Conservation (phyloP, 1,284 basidiomycete genomes). For the Mycosarcoma maydis region DNA sequence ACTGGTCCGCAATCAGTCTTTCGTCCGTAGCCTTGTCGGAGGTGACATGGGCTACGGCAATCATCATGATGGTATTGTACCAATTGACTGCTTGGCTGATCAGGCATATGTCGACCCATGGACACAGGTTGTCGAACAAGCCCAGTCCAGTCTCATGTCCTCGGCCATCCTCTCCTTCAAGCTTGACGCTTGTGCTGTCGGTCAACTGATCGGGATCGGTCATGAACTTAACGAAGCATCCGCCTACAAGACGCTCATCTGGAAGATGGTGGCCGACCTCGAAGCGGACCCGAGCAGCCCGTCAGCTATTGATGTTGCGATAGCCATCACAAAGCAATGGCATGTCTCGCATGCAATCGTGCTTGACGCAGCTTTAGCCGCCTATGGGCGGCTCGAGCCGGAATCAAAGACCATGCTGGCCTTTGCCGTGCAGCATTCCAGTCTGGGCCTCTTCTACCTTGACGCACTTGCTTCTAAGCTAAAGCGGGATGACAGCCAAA, state of each 20-base stretch:
- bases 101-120: neutral
- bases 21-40: neutral
- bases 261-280: constrained; percentile 4
- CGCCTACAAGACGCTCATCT: constrained; percentile 8
- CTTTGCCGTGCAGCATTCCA: constrained; percentile 8
- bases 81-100: neutral
- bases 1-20: constrained; percentile 1
- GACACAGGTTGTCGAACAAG: constrained; percentile 2
- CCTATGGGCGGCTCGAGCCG: constrained; percentile 1
- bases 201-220: neutral
- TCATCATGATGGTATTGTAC: neutral
- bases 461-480: constrained; percentile 1
- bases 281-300: neutral
- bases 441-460: constrained; percentile 8
- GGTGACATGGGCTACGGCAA: neutral
- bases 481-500: neutral
- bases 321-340: constrained; percentile 8
- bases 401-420: constrained; percentile 6
- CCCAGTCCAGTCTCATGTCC: constrained; percentile 2
- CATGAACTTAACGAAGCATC: constrained; percentile 8
- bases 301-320: neutral
- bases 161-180: constrained; percentile 8
- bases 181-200: constrained; percentile 4
- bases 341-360: constrained; percentile 4
- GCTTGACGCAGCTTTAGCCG: constrained; percentile 2